Conservation (phyloP, 2,329 filamentous ascomycete genomes). For the Blastomyces emzantsi region DNA sequence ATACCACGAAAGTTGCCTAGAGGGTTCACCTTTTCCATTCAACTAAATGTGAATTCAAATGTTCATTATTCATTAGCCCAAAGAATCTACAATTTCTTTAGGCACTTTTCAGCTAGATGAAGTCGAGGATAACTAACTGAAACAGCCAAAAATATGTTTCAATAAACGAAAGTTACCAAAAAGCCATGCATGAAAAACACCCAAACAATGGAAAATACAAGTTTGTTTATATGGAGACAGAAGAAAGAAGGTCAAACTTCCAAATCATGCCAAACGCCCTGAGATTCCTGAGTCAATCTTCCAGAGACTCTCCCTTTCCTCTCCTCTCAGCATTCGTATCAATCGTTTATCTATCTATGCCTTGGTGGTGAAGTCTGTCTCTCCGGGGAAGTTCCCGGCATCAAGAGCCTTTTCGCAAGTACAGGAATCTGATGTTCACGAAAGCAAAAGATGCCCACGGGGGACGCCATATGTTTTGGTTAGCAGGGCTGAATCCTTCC, state of each 20-base stretch:
- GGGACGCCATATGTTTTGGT: background rate
- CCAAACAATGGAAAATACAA: background rate
- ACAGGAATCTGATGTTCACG: conserved; percentile 50
- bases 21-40: too few species aligned
- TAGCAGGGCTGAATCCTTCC: background rate
- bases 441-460: background rate
- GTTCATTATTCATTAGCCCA: too few species aligned
- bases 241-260: background rate
- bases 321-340: background rate
- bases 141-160: too few species aligned
- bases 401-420: conserved; percentile 70
- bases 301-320: background rate
- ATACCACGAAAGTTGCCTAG: too few species aligned
- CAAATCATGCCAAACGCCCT: too few species aligned
- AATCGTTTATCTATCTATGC: conserved; percentile 12
- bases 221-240: background rate
- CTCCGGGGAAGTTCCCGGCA: conserved; percentile 55
- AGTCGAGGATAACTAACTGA: too few species aligned
- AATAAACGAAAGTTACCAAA: background rate
- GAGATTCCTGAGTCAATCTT: background rate
- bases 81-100: too few species aligned
- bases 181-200: background rate
- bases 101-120: too few species aligned
- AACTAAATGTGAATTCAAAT: too few species aligned
- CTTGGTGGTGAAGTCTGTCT: conserved; percentile 82